phyloP scores from a whole-genome alignment of 768 basidiomycete species.

The Pulveroboletus sp. region DNA sequence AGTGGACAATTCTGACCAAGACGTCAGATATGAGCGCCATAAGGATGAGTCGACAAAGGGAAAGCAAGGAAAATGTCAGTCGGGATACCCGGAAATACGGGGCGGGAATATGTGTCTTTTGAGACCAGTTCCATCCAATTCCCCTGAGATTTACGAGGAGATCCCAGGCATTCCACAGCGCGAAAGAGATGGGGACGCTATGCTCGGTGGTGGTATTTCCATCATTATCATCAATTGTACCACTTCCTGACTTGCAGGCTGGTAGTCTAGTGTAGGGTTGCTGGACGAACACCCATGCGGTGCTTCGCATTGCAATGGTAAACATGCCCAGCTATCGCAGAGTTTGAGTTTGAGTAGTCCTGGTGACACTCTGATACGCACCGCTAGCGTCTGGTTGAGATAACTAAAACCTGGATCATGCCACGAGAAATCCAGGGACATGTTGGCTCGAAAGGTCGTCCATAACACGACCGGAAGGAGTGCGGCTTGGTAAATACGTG shows the following conservation, averaged over 20 bases:
- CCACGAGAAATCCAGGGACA: conserved; percentile 24
- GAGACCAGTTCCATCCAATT: conserved; percentile 25
- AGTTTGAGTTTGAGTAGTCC: not conserved
- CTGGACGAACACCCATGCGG: conserved; percentile 17
- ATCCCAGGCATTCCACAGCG: conserved; percentile 28
- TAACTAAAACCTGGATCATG: conserved; percentile 7
- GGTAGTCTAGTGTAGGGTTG: conserved; percentile 14
- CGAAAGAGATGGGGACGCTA: conserved; percentile 4
- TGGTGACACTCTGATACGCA: conserved; percentile 3
- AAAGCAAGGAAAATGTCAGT: conserved; percentile 12
- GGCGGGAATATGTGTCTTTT: conserved; percentile 9
- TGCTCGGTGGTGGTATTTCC: not conserved
- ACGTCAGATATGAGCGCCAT: conserved; percentile 6
- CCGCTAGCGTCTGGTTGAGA: conserved; percentile 22
- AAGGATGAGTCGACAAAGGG: conserved; percentile 8
- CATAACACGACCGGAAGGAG: conserved; percentile 48
- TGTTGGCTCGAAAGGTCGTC: conserved; percentile 37
- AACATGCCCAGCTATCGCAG: conserved; percentile 22
- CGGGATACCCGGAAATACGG: conserved; percentile 17
- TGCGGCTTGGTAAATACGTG: conserved; percentile 39
- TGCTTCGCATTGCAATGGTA: conserved; percentile 20
- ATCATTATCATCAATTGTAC: not conserved
- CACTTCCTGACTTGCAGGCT: not conserved
- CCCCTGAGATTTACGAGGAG: conserved; percentile 23
- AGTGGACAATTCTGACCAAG: not conserved